Percentiles rank a stretch among this genome's conserved stretches.
Evolutionary conservation across 2,329 filamentous ascomycete species (phyloP).

Genomic region (Thyridium curvatum): DNA sequence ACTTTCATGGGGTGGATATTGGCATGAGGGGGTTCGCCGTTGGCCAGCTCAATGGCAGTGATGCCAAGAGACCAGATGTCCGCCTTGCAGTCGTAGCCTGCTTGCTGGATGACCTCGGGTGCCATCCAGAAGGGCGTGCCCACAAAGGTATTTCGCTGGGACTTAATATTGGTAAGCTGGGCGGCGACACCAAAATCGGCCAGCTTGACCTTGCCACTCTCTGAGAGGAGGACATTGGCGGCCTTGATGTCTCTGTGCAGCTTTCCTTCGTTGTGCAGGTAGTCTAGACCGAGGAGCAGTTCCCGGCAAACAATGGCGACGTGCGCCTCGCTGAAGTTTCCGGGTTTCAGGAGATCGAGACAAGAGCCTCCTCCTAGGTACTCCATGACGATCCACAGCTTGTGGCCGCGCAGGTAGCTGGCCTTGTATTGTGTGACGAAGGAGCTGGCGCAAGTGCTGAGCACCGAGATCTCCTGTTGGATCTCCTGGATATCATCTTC

Average conservation of each 20-base stretch:
- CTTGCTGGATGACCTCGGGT: constrained; percentile 87
- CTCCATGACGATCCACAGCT: constrained; percentile 99
- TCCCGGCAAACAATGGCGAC: constrained; percentile 94
- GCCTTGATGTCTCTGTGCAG: constrained; percentile 97
- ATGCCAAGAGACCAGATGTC: constrained; percentile 93
- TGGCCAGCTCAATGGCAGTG: constrained; percentile 82
- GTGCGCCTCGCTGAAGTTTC: constrained; percentile 79
- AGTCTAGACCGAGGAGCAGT: constrained; percentile 82
- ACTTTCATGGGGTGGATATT: constrained; percentile 91
- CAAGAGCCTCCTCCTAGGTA: constrained; percentile 93
- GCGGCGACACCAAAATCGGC: constrained; percentile 97
- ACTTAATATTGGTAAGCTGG: constrained; percentile 95
- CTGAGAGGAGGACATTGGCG: constrained; percentile 89
- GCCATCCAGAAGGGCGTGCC: constrained; percentile 98
- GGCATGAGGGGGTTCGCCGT: constrained; percentile 83
- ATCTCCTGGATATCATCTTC: constrained; percentile 98
- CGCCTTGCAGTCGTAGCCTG: constrained; percentile 77
- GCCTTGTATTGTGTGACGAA: constrained; percentile 96
- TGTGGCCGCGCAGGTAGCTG: constrained; percentile 91
- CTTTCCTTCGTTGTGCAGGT: constrained; percentile 88
- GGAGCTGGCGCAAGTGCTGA: constrained; percentile 90
- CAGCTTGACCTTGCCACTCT: constrained; percentile 85
- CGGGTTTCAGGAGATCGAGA: constrained; percentile 87
- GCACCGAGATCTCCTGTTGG: constrained; percentile 90
- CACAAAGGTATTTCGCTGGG: constrained; percentile 94